These are phyloP conservation scores for Penicillium nucicola DNA, from an alignment of 495 filamentous ascomycete species.

Conservation along the genomic window DNA sequence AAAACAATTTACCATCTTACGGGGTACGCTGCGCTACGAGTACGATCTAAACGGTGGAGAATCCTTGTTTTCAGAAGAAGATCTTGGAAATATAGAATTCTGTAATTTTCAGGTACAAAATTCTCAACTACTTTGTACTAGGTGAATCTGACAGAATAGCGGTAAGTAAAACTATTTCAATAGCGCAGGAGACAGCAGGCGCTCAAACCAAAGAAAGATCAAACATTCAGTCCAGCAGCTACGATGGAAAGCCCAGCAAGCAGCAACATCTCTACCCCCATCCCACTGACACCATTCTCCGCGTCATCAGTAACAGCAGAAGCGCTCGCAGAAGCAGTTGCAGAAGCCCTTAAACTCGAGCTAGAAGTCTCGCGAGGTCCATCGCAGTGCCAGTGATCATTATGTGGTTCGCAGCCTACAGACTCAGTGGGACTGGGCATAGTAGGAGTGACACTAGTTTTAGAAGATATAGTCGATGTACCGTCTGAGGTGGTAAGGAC, in stretches of 20 bases:
- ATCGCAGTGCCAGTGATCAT: constrained; percentile 30
- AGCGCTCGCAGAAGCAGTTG: background rate
- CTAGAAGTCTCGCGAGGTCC: constrained; percentile 16
- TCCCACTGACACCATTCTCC: background rate
- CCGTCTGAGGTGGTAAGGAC: background rate
- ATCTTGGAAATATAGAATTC: too few relatives aligned
- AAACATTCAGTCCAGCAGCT: background rate
- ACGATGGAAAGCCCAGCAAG: background rate
- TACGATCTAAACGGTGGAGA: too few relatives aligned
- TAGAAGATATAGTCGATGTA: background rate
- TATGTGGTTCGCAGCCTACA: constrained; percentile 25
- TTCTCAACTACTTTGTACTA: too few relatives aligned
- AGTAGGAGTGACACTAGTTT: constrained; percentile 6
- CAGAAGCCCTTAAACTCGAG: background rate
- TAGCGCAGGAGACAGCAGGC: too few relatives aligned
- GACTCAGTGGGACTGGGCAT: constrained; percentile 25
- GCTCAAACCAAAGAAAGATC: background rate
- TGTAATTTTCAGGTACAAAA: too few relatives aligned
- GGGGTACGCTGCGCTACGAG: too few relatives aligned
- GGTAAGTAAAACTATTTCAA: too few relatives aligned
- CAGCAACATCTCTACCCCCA: background rate
- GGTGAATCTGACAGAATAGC: too few relatives aligned
- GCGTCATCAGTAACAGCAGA: background rate
- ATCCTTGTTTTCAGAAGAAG: too few relatives aligned
- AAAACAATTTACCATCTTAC: too few relatives aligned